Percentiles rank a stretch among this genome's conserved stretches.
These are phyloP conservation scores for Aspergillus avenaceus DNA, from an alignment of 495 filamentous ascomycete species.

Conservation along the genomic window DNA sequence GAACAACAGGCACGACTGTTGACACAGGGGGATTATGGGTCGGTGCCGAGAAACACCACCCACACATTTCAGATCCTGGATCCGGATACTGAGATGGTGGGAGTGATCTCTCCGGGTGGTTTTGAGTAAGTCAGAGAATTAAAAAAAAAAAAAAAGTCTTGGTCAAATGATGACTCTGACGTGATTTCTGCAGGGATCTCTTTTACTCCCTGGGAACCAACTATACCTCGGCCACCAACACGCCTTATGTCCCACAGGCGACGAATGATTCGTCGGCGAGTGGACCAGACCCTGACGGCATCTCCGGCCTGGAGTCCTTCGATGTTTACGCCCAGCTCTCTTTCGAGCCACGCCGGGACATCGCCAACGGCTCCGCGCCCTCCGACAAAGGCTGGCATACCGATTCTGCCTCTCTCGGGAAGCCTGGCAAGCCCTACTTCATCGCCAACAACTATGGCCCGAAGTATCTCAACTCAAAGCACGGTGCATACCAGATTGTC, in stretches of 20 bases:
- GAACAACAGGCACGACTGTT: constrained; percentile 34
- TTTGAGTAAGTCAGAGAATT: constrained; percentile 30
- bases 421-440: constrained; percentile 30
- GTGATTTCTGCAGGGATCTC: constrained; percentile 23
- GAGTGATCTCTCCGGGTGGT: constrained; percentile 40
- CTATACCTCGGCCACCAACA: constrained; percentile 21
- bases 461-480: constrained; percentile 31
- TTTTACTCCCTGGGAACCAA: constrained; percentile 34
- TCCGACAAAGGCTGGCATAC: constrained; percentile 26
- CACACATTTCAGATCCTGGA: constrained; percentile 45
- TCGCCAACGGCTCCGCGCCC: constrained; percentile 33
- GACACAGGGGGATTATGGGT: constrained; percentile 36
- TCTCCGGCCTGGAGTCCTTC: constrained; percentile 23
- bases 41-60: constrained; percentile 36
- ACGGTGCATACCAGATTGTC: constrained; percentile 36
- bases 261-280: constrained; percentile 11
- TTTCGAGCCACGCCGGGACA: constrained; percentile 31
- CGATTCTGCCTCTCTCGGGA: constrained; percentile 23
- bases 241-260: constrained; percentile 23
- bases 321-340: constrained; percentile 38
- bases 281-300: constrained; percentile 9
- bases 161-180: not conserved
- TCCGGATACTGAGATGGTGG: constrained; percentile 41
- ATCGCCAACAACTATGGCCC: constrained; percentile 39
- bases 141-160: not conserved